Evolutionary conservation across 2,329 filamentous ascomycete genomes (phyloP).

Genomic region (Aspergillus pseudoterreus): DNA sequence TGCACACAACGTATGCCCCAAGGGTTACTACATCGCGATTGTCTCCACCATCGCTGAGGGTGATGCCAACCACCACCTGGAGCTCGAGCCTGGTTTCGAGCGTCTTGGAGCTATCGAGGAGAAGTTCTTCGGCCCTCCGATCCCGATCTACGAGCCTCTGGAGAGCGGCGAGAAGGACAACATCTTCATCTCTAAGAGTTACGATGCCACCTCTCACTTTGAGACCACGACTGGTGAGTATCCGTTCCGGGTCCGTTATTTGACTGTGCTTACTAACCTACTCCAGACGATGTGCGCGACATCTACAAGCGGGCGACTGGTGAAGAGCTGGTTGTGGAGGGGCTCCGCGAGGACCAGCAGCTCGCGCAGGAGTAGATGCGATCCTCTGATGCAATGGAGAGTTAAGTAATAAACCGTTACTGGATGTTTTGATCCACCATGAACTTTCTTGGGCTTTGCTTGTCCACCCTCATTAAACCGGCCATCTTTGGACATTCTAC

Average conservation of each 20-base stretch:
- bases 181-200: slow-evolving; percentile 97
- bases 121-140: slow-evolving; percentile 91
- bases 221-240: slow-evolving; percentile 72
- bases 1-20: slow-evolving; percentile 96
- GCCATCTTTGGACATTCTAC: slow-evolving; percentile 9
- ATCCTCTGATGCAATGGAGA: slow-evolving; percentile 6
- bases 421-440: slow-evolving; percentile 25
- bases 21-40: slow-evolving; percentile 98
- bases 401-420: slow-evolving; percentile 24
- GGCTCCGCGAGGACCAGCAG: slow-evolving; percentile 67
- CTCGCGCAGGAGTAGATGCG: slow-evolving; percentile 36
- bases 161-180: slow-evolving; percentile 80
- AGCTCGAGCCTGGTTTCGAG: slow-evolving; percentile 88
- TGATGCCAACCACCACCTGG: slow-evolving; percentile 87
- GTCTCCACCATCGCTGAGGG: slow-evolving; percentile 96
- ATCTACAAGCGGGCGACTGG: slow-evolving; percentile 82
- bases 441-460: slow-evolving; percentile 24
- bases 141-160: slow-evolving; percentile 88
- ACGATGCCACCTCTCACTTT: slow-evolving; percentile 96
- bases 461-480: slow-evolving; percentile 15
- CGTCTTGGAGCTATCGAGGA: slow-evolving; percentile 91
- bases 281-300: slow-evolving; percentile 83
- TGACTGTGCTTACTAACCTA: slow-evolving; percentile 6
- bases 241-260: neutral
- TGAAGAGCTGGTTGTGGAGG: slow-evolving; percentile 83